phyloP scores from a whole-genome alignment of 2,329 filamentous ascomycete species.

The Neonectria coccinea region DNA sequence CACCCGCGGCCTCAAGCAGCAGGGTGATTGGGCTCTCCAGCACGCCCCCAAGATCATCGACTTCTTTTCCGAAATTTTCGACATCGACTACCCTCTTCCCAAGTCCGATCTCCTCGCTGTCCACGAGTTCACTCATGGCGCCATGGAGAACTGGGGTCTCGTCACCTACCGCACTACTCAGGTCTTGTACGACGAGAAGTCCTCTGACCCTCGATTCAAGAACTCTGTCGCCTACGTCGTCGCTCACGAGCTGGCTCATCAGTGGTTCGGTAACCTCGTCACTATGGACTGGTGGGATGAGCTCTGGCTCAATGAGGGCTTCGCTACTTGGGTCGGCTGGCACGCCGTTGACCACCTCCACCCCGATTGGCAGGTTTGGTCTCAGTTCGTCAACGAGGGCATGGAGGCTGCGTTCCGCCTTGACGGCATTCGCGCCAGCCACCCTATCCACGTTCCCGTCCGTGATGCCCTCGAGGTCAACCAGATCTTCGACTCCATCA shows the following conservation, averaged over 20 bases:
- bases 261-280: slow-evolving; percentile 96
- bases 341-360: slow-evolving; percentile 90
- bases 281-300: slow-evolving; percentile 99
- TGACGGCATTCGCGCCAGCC: slow-evolving; percentile 89
- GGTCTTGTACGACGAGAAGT: slow-evolving; percentile 93
- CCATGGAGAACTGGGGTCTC: slow-evolving; percentile 97
- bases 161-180: slow-evolving; percentile 97
- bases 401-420: slow-evolving; percentile 92
- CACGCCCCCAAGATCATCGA: slow-evolving; percentile 95
- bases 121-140: slow-evolving; percentile 88
- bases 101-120: slow-evolving; percentile 93
- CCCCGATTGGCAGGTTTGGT: slow-evolving; percentile 98
- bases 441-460: slow-evolving; percentile 96
- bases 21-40: slow-evolving; percentile 88
- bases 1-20: slow-evolving; percentile 91
- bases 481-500: slow-evolving; percentile 97
- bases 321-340: slow-evolving; percentile 99
- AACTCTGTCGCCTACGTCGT: slow-evolving; percentile 97
- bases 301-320: slow-evolving; percentile 94
- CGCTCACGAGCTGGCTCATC: slow-evolving; percentile 96
- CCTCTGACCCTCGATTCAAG: slow-evolving; percentile 89
- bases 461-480: slow-evolving; percentile 94
- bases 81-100: slow-evolving; percentile 91
- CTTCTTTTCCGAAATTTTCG: slow-evolving; percentile 95
- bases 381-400: slow-evolving; percentile 95